Conservation (phyloP, 495 filamentous ascomycete species). For the Ramalina intermedia region DNA sequence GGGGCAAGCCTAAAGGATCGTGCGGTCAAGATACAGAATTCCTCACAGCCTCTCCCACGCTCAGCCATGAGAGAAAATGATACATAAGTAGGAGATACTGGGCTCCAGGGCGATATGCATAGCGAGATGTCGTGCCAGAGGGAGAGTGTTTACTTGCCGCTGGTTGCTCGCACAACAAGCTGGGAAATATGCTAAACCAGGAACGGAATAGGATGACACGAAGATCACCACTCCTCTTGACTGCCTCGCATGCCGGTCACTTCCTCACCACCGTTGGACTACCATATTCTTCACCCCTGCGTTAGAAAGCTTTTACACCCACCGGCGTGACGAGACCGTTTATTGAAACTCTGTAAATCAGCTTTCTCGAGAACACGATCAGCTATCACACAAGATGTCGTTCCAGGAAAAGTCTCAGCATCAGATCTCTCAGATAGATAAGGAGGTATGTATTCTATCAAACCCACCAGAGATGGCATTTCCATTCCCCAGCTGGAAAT, state of each 20-base stretch:
- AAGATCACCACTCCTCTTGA: too few relatives aligned
- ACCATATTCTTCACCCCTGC: too few relatives aligned
- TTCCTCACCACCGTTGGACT: too few relatives aligned
- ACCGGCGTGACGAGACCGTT: background rate
- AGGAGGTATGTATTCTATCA: conserved; percentile 60
- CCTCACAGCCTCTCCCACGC: too few relatives aligned
- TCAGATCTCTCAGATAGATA: conserved; percentile 82
- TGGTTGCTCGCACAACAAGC: background rate
- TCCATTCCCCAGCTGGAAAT: conserved; percentile 1
- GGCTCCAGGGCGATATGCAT: too few relatives aligned
- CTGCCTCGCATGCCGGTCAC: too few relatives aligned
- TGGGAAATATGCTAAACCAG: background rate
- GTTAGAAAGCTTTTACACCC: background rate
- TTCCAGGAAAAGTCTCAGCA: conserved; percentile 88
- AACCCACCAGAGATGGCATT: background rate
- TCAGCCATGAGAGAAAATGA: too few relatives aligned
- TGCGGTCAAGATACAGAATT: too few relatives aligned
- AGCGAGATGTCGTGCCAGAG: too few relatives aligned
- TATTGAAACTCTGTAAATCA: background rate
- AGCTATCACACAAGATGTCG: conserved; percentile 25
- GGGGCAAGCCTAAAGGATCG: too few relatives aligned
- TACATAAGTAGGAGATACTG: too few relatives aligned
- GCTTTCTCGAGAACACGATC: background rate
- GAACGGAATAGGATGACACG: background rate
- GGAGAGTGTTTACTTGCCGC: background rate